Percentiles rank a stretch among this genome's conserved stretches.
Conservation (phyloP, 2,329 filamentous ascomycete species). For the Teratosphaeriaceae sp. region DNA sequence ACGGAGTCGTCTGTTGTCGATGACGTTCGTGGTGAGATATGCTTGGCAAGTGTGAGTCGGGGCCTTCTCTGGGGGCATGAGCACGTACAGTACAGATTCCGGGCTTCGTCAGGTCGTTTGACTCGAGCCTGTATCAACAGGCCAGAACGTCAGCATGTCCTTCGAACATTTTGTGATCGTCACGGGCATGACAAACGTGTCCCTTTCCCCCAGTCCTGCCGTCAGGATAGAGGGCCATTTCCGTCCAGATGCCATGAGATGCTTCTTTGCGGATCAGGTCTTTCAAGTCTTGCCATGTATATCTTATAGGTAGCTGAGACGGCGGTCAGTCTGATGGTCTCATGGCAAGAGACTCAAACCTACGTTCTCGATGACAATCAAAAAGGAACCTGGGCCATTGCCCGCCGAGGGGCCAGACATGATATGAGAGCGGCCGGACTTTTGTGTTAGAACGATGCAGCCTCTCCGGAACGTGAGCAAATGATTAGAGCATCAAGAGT, state of each 20-base stretch:
- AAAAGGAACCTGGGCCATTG: constrained; percentile 11
- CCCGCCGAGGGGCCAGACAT: not conserved
- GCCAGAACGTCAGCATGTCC: too few relatives aligned
- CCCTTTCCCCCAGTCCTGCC: constrained; percentile 18
- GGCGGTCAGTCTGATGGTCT: not conserved
- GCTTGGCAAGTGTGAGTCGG: too few relatives aligned
- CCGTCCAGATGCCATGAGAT: constrained; percentile 24
- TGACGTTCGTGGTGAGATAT: constrained; percentile 17
- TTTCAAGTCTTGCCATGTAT: constrained; percentile 29
- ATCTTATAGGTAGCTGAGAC: constrained; percentile 20
- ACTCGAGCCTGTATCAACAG: constrained; percentile 21
- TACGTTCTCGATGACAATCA: constrained; percentile 18
- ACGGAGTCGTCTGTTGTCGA: constrained; percentile 16
- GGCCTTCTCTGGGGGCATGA: too few relatives aligned
- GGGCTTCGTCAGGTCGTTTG: constrained; percentile 20
- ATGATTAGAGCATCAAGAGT: not conserved
- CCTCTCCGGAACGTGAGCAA: not conserved
- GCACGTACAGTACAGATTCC: constrained; percentile 20
- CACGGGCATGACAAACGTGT: not conserved
- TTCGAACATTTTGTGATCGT: too few relatives aligned
- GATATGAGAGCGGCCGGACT: not conserved
- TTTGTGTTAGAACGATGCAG: not conserved
- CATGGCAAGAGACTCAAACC: not conserved
- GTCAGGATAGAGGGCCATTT: constrained; percentile 18
- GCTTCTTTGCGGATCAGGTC: constrained; percentile 24